These are phyloP conservation scores for Xanthoceras sorbifolium DNA, from an alignment of 345 rosid genomes.

Conservation along the genomic window DNA sequence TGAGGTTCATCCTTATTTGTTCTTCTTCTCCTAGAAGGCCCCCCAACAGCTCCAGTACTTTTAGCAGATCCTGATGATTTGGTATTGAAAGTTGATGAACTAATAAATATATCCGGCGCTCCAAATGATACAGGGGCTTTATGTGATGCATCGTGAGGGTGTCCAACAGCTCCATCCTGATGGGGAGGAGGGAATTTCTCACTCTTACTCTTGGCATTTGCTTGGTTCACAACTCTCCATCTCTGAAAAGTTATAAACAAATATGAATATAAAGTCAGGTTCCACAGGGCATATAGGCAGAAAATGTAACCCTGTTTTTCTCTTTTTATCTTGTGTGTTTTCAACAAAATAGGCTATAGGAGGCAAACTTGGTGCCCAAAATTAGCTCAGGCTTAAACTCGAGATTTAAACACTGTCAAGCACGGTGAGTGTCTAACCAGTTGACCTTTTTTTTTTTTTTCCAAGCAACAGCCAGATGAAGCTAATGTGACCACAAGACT, in stretches of 20 bases:
- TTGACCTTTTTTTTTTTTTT: background rate
- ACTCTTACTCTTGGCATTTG: constrained; percentile 79
- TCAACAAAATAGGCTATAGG: background rate
- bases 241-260: constrained; percentile 39
- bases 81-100: constrained; percentile 36
- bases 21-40: constrained; percentile 47
- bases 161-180: constrained; percentile 81
- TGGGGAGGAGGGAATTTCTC: constrained; percentile 98
- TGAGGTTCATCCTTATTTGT: constrained; percentile 41
- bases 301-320: background rate
- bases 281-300: background rate
- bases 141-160: constrained; percentile 40
- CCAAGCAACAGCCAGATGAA: background rate
- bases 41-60: constrained; percentile 34
- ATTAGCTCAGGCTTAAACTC: background rate
- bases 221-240: constrained; percentile 52
- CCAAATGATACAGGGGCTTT: constrained; percentile 51
- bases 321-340: background rate
- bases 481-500: background rate
- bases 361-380: background rate
- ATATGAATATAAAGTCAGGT: background rate
- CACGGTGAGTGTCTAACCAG: background rate
- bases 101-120: constrained; percentile 38
- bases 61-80: constrained; percentile 44
- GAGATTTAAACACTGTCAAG: background rate